Base-by-base conservation (phyloP, 768 basidiomycete species). In the Pulveroboletus sp. region DNA sequence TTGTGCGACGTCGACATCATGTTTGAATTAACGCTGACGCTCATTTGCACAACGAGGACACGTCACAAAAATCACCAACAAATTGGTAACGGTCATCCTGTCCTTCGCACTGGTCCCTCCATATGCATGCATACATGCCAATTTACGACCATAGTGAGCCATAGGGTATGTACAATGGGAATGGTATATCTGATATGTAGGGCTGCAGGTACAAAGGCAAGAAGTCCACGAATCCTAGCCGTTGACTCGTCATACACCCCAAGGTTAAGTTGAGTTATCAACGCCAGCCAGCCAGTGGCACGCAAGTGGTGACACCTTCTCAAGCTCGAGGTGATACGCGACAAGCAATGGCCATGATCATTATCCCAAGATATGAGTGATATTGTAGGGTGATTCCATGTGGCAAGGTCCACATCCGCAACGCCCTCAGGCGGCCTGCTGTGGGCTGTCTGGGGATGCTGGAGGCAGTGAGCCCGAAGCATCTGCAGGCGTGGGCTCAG, bases 181-280 rank as follows among this genome's bases (percentile, higher is more conserved):
- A 46, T 58, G 58, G 48, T 50, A 47, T 57, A 45, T 39, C 45
- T 37, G 48, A 47, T 35, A 27, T 2, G 31, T 9, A 23, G 2
- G 10, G 13, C 36, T 35, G 31, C 38, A 40, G 40, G 20, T 19
- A 23, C 38, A 34, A 34, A 33, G 10, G 14, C n/a, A 32, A 32
- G n/a, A 33, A n/a, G 33, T 9, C 27, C 27, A 29, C 12, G 27
- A 9, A 29, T 29, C 27, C 27, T 29, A 9, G 12, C 27, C 27
- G 27, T 29, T 11, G 12, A 9, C 27, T 29, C 43, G 11, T 44
- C 38, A 44, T 21, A 29, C 19, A 7, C 27, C 27, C 12, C 27
- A 9, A 9, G 25, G 16, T 32, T 6, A 23, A 20, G 12, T 34
- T 23, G 8, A 10, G 21, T 17, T 8, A 40, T 25, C 29, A 2